Base-by-base conservation (phyloP, 805 yeast genomes). In the Scheffersomyces stipitis region DNA sequence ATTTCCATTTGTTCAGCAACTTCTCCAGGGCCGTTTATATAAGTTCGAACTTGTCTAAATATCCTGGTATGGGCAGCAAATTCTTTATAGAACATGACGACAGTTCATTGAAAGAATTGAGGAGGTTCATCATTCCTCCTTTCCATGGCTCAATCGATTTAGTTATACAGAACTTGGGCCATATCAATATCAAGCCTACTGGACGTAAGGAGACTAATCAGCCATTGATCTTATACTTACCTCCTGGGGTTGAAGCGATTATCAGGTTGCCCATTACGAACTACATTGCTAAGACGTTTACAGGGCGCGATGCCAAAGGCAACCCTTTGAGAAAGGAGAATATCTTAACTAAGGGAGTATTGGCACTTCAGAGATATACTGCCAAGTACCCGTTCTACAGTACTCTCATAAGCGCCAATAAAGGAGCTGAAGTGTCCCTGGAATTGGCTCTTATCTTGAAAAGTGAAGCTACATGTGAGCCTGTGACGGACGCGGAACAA, bases 61-160 rank as follows among this genome's bases (percentile, higher is more conserved):
- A 40, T 8, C 47, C 42, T 5, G 54, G 49, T 26, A 47, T 49
- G 34, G 43, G 50, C 6, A 45, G 49, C 36, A 37, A 39, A 16
- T 49, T 38, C 61, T 40, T 43, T 14, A 29, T 38, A 3, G 8
- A 31, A 6, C 42, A 46, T 18, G 50, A 70, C 44, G 59, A 52
- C 1, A 35, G 44, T 3, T 41, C 44, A 18, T 37, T 58, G 12
- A 42, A 40, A n/a, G 60, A 78, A 39, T 42, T 26, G 45, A 40
- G 20, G 37, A 28, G 49, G 31, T 81, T 71, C 43, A 65, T 75
- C 2, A 66, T 85, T 3, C 91, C 93, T 0, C 86, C 87, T n/a
- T 84, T 84, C 47, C 65, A 60, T 40, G 91, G 91, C 0, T 54
- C 75, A 4, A 61, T 85, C 7, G 95, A 85, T 48, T 49, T 85